Percentiles rank a stretch among this genome's conserved stretches.
phyloP scores from a whole-genome alignment of 768 basidiomycete genomes.

The Basidioascus undulatus region DNA sequence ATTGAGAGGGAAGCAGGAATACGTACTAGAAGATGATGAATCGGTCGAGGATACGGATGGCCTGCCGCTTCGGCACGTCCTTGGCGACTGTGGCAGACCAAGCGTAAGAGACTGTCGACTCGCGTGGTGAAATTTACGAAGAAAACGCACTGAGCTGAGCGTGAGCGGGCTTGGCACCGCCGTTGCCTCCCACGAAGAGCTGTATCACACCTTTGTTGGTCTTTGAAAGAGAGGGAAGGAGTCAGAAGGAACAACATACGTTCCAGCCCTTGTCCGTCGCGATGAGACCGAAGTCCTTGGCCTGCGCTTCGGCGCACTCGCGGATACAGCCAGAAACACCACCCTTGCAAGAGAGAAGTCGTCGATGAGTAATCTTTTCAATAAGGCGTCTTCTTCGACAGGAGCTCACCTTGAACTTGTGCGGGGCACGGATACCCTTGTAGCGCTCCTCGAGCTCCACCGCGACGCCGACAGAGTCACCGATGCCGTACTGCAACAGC shows the following conservation, averaged over 20 bases:
- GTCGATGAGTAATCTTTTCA: conserved; percentile 17
- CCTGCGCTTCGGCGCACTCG: conserved; percentile 55
- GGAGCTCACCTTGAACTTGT: neutral
- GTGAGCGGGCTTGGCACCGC: conserved; percentile 32
- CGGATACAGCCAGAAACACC: conserved; percentile 50
- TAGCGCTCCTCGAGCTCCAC: conserved; percentile 47
- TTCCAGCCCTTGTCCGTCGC: conserved; percentile 66
- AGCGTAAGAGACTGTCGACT: no score
- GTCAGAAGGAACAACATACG: neutral
- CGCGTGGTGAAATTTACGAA: no score
- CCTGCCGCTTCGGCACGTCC: conserved; percentile 42
- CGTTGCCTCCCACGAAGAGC: conserved; percentile 47
- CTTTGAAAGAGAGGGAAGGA: conserved; percentile 12
- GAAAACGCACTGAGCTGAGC: no score
- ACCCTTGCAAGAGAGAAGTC: conserved; percentile 50
- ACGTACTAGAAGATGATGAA: conserved; percentile 27
- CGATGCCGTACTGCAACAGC: conserved; percentile 42
- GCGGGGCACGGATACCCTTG: conserved; percentile 26
- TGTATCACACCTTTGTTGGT: no score
- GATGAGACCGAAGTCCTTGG: conserved; percentile 49
- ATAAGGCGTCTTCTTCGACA: neutral
- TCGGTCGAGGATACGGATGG: conserved; percentile 36
- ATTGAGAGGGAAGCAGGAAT: neutral
- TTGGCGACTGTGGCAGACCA: no score
- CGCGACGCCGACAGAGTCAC: conserved; percentile 51